A percentile compares a stretch with the other conserved stretches of the same genome.
Evolutionary conservation across 2,329 filamentous ascomycete genomes (phyloP).

Genomic region (Diplodia scrobiculata): DNA sequence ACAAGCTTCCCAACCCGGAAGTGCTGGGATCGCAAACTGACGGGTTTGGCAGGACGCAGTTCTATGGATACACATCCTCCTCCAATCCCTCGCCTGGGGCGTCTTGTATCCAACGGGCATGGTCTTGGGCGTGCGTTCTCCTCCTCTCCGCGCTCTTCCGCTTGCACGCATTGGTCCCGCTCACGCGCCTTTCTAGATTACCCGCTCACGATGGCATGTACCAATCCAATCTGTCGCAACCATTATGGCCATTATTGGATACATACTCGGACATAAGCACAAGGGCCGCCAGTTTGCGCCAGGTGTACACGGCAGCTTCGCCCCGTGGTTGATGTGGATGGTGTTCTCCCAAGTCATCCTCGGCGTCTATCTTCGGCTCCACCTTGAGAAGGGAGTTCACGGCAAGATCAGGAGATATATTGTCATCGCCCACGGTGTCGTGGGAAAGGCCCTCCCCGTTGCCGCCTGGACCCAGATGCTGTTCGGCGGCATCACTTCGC

Average conservation of each 20-base stretch:
- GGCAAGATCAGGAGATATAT: slow-evolving; percentile 73
- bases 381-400: slow-evolving; percentile 81
- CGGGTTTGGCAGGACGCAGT: slow-evolving; percentile 63
- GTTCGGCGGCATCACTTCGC: slow-evolving; percentile 87
- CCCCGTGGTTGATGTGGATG: slow-evolving; percentile 76
- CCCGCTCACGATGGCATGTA: slow-evolving; percentile 91
- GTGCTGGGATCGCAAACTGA: slow-evolving; percentile 31
- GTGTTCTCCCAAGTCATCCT: slow-evolving; percentile 75
- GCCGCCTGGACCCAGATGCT: slow-evolving; percentile 91
- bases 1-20: not conserved
- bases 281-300: slow-evolving; percentile 80
- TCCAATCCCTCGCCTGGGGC: slow-evolving; percentile 85
- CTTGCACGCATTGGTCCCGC: not conserved
- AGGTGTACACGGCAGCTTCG: slow-evolving; percentile 82
- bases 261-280: slow-evolving; percentile 89
- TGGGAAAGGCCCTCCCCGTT: slow-evolving; percentile 86
- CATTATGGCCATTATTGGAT: slow-evolving; percentile 75
- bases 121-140: slow-evolving; percentile 76
- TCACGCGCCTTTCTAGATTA: slow-evolving; percentile 61
- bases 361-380: slow-evolving; percentile 84
- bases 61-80: slow-evolving; percentile 90
- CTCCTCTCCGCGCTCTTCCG: not conserved
- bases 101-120: slow-evolving; percentile 92
- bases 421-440: slow-evolving; percentile 72
- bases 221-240: slow-evolving; percentile 78